Base-by-base conservation (phyloP, 2,329 filamentous ascomycete genomes). In the Diaporthe amygdali region DNA sequence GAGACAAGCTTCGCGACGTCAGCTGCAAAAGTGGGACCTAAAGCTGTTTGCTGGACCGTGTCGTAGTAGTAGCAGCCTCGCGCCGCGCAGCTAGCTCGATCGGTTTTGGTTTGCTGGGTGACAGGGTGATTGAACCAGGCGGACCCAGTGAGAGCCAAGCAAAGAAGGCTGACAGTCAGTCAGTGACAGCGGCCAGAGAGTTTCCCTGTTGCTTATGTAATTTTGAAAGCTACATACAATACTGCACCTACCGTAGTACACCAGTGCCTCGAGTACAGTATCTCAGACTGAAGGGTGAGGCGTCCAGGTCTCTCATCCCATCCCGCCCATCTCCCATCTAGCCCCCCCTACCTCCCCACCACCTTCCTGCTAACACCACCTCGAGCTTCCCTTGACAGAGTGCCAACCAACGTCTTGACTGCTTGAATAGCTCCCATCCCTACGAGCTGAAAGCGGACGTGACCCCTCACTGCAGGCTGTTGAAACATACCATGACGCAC, bases 1-100 rank as follows among this genome's bases (percentile, higher is more conserved):
- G 54, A 32, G 69, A 17, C 15, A 49, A 32, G 22, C 41, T 39
- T 41, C 22, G 68, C 52, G 54, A 55, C 44, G 71, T 71, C 55
- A 71, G 64, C 56, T 52, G 34, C 39, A 32, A 44, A 52, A 70
- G 59, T 71, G 47, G 54, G 51, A 52, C 71, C 61, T 15, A 49
- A 25, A 59, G 52, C 66, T 59, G 34, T 59, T 68, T 68, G 49
- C 52, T 68, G 27, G 59, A 64, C 44, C 44, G 59, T 64, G 59
- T 64, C 27, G 59, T 47, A 64, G 44, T 44, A 34, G 59, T 59
- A 37, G 66, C 44, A 37, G 66, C 44, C 52, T 59, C 66, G 66
- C 66, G 52, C 66, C 66, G 44, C 66, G 66, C 37, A 68, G 66
- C 52, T 63, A 47, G 6, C 27, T 37, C 30, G 12, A 8, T 46